A percentile compares a stretch with the other conserved stretches of the same genome.
These are phyloP conservation scores for Pseudonitzschia pungens DNA, from an alignment of 108 stramenopile species.

Conservation along the genomic window DNA sequence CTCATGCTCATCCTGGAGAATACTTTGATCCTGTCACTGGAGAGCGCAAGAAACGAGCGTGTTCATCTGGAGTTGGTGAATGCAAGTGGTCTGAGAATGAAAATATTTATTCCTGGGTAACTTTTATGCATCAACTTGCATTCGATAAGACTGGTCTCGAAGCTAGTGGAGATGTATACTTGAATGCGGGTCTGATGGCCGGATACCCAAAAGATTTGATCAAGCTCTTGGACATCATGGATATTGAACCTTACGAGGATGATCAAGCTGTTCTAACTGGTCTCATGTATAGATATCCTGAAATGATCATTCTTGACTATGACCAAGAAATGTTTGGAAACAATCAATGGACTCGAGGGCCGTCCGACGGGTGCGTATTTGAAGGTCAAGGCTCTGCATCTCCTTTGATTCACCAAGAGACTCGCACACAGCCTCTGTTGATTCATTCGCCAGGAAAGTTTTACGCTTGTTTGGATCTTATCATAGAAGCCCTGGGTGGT, in stretches of 20 bases:
- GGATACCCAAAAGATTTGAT: slow-evolving; percentile 21
- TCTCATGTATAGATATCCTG: slow-evolving; percentile 10
- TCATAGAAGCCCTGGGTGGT: slow-evolving; percentile 26
- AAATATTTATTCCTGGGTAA: slow-evolving; percentile 10
- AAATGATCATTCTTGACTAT: slow-evolving; percentile 24
- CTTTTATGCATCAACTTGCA: slow-evolving; percentile 16
- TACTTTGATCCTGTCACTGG: slow-evolving; percentile 22
- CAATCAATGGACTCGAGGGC: slow-evolving; percentile 10
- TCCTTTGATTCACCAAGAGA: slow-evolving; percentile 13
- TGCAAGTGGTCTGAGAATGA: slow-evolving; percentile 8
- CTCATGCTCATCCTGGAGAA: slow-evolving; percentile 9
- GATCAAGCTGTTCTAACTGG: slow-evolving; percentile 27
- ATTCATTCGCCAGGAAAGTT: slow-evolving; percentile 31
- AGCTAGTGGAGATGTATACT: not conserved
- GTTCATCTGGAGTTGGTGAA: slow-evolving; percentile 9
- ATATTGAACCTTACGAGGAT: slow-evolving; percentile 19
- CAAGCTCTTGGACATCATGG: slow-evolving; percentile 18
- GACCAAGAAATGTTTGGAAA: slow-evolving; percentile 26
- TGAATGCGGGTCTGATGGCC: slow-evolving; percentile 26
- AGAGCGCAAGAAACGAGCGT: slow-evolving; percentile 14
- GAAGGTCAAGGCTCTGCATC: not conserved
- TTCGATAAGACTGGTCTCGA: not conserved
- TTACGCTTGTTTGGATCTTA: slow-evolving; percentile 21
- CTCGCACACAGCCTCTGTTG: slow-evolving; percentile 14
- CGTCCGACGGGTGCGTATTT: slow-evolving; percentile 23